Evolutionary conservation across 768 basidiomycete species (phyloP).

Genomic region (Termitomyces sp.): DNA sequence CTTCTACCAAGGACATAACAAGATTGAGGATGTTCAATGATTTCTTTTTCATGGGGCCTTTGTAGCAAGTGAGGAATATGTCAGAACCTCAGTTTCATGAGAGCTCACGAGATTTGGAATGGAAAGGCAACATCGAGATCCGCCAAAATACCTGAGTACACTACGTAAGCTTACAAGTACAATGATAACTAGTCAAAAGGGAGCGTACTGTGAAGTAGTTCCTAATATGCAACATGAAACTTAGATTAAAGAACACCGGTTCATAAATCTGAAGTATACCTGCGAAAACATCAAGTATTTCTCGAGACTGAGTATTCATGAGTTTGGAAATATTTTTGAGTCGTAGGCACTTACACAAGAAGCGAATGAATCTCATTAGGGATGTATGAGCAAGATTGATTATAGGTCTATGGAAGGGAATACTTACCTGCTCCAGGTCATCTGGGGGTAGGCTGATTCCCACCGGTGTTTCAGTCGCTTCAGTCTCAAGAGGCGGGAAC

Average conservation of each 20-base stretch:
- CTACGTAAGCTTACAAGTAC: neutral
- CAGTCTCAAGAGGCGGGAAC: slow-evolving; percentile 37
- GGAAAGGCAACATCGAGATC: slow-evolving; percentile 42
- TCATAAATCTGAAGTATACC: slow-evolving; percentile 15
- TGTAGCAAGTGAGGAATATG: neutral
- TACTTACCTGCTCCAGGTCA: slow-evolving; percentile 40
- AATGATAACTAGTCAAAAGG: neutral
- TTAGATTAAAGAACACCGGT: neutral
- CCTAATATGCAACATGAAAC: slow-evolving; percentile 8
- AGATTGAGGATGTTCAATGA: slow-evolving; percentile 51
- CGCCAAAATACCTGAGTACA: slow-evolving; percentile 40
- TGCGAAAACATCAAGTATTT: slow-evolving; percentile 39
- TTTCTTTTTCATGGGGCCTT: slow-evolving; percentile 35
- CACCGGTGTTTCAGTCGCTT: slow-evolving; percentile 11
- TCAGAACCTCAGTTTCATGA: neutral
- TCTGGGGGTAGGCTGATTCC: slow-evolving; percentile 34
- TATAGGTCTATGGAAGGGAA: neutral
- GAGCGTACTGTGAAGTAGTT: slow-evolving; percentile 27
- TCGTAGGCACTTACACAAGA: slow-evolving; percentile 39
- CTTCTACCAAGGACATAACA: slow-evolving; percentile 68
- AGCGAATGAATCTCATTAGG: slow-evolving; percentile 45
- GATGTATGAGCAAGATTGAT: neutral
- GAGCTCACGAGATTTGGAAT: slow-evolving; percentile 38
- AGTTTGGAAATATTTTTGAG: neutral
- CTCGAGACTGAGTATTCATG: slow-evolving; percentile 29